phyloP scores from a whole-genome alignment of 2,329 filamentous ascomycete genomes.

The Calonectria pseudoturangicola region DNA sequence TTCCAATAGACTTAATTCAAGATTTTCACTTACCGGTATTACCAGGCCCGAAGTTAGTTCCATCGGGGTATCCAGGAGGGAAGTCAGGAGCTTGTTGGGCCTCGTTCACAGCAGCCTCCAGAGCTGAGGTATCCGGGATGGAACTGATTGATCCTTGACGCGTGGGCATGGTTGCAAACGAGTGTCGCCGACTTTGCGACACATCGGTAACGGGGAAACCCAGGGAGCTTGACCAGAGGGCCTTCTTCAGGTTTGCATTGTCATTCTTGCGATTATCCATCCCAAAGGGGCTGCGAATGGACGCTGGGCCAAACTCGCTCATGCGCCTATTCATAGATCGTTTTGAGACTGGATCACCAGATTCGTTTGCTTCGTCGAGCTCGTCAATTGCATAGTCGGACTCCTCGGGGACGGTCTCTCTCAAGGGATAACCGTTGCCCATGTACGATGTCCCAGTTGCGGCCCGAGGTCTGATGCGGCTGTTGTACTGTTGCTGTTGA shows the following conservation, averaged over 20 bases:
- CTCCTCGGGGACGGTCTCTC: conserved; percentile 77
- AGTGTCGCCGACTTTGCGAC: conserved; percentile 86
- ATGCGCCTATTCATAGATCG: conserved; percentile 70
- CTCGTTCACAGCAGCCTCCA: conserved; percentile 69
- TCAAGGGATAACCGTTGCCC: conserved; percentile 75
- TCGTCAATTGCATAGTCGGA: conserved; percentile 85
- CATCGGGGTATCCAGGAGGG: conserved; percentile 63
- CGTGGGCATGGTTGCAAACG: conserved; percentile 82
- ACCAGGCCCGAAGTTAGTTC: conserved; percentile 59
- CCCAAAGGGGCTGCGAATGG: conserved; percentile 69
- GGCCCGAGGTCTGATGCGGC: conserved; percentile 74
- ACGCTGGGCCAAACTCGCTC: conserved; percentile 72
- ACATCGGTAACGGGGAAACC: conserved; percentile 79
- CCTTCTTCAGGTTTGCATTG: conserved; percentile 75
- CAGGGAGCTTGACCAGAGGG: conserved; percentile 83
- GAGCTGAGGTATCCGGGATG: conserved; percentile 69
- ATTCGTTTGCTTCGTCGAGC: conserved; percentile 77
- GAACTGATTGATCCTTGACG: conserved; percentile 79
- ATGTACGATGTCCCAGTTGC: conserved; percentile 74
- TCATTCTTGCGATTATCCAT: conserved; percentile 78
- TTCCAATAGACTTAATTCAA: not conserved
- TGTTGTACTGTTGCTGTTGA: conserved; percentile 73
- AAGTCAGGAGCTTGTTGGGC: conserved; percentile 66
- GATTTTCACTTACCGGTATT: conserved; percentile 63
- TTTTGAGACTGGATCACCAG: conserved; percentile 67